Percentiles rank a stretch among this genome's conserved stretches.
phyloP scores from a whole-genome alignment of 306 rosid genomes.

The Medicago ruthenica region DNA sequence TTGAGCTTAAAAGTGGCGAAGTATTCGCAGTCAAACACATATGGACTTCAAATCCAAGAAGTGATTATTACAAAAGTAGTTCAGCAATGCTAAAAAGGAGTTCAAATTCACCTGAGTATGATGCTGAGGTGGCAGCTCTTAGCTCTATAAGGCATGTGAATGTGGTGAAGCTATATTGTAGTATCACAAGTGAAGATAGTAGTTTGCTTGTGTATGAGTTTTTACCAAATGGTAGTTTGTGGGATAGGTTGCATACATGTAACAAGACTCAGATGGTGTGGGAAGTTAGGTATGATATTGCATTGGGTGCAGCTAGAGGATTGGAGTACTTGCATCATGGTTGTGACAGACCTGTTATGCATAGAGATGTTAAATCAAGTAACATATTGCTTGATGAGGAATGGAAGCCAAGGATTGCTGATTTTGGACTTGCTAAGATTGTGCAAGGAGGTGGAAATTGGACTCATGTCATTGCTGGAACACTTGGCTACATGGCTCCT shows the following conservation, averaged over 20 bases:
- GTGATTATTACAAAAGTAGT: slow-evolving; percentile 53
- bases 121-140: slow-evolving; percentile 84
- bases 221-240: slow-evolving; percentile 86
- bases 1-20: slow-evolving; percentile 56
- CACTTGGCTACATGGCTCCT: slow-evolving; percentile 89
- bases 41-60: slow-evolving; percentile 56
- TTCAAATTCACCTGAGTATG: slow-evolving; percentile 59
- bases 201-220: slow-evolving; percentile 87
- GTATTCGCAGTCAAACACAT: slow-evolving; percentile 84
- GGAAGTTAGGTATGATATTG: slow-evolving; percentile 82
- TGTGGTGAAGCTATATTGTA: slow-evolving; percentile 89
- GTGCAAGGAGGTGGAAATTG: slow-evolving; percentile 69
- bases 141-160: slow-evolving; percentile 90
- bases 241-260: slow-evolving; percentile 76
- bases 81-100: slow-evolving; percentile 61
- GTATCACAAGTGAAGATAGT: slow-evolving; percentile 90
- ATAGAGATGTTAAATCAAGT: slow-evolving; percentile 88
- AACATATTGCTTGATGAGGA: slow-evolving; percentile 78
- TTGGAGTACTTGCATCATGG: slow-evolving; percentile 91
- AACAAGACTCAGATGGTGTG: slow-evolving; percentile 67
- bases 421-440: slow-evolving; percentile 89
- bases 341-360: slow-evolving; percentile 74
- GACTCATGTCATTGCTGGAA: slow-evolving; percentile 79
- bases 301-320: slow-evolving; percentile 88
- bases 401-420: slow-evolving; percentile 92